These are phyloP conservation scores for Senna tora DNA, from an alignment of 306 rosid species.

Conservation along the genomic window DNA sequence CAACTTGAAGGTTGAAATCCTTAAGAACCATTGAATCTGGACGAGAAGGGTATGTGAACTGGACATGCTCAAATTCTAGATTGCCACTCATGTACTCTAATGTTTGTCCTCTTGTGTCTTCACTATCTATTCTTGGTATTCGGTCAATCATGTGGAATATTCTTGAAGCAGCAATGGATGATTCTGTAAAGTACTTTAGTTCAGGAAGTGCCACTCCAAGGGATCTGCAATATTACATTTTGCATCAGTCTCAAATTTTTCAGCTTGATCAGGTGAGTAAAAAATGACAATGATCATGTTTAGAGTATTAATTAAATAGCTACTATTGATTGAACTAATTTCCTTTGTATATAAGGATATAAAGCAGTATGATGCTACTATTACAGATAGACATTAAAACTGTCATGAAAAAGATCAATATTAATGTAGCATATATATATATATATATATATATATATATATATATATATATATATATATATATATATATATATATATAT, in stretches of 20 bases:
- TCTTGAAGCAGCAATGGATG: slow-evolving; percentile 72
- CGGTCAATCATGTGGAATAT: slow-evolving; percentile 72
- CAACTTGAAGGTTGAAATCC: slow-evolving; percentile 74
- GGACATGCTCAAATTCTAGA: slow-evolving; percentile 67
- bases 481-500: too few species aligned
- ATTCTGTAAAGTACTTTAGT: slow-evolving; percentile 89
- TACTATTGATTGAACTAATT: slow-evolving; percentile 16
- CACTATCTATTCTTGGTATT: slow-evolving; percentile 70
- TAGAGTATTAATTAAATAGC: neutral
- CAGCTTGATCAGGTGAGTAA: too few species aligned
- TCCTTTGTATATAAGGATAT: neutral
- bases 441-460: too few species aligned
- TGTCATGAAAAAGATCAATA: neutral
- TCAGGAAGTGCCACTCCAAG: slow-evolving; percentile 96
- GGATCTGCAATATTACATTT: slow-evolving; percentile 58
- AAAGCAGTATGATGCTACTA: slow-evolving; percentile 1
- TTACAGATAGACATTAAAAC: neutral
- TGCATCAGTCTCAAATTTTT: too few species aligned
- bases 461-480: too few species aligned
- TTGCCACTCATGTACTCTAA: slow-evolving; percentile 58
- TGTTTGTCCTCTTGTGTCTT: slow-evolving; percentile 58
- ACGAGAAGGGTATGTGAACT: slow-evolving; percentile 84
- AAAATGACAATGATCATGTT: too few species aligned
- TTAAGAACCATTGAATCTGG: slow-evolving; percentile 65
- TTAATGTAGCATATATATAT: too few species aligned